Evolutionary conservation across 768 basidiomycete genomes (phyloP).

Genomic region (Sporobolomyces phaffii): DNA sequence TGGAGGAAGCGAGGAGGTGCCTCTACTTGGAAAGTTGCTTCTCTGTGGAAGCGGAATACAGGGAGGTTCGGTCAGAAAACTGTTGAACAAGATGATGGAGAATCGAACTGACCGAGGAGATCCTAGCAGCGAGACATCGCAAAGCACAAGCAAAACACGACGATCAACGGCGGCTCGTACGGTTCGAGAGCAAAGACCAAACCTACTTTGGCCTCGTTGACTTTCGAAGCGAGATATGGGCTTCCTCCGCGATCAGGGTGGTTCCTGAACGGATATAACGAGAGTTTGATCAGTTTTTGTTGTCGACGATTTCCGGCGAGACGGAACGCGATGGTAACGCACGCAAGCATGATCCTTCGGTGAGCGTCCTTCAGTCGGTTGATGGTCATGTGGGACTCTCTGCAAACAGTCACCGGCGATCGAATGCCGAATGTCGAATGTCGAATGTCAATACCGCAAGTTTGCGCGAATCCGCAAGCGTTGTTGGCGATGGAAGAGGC

Average conservation of each 20-base stretch:
- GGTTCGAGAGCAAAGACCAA: neutral
- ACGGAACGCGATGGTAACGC: neutral
- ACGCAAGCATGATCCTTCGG: conserved; percentile 87
- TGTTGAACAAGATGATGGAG: too few relatives aligned
- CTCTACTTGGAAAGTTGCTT: conserved; percentile 37
- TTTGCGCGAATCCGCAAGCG: too few relatives aligned
- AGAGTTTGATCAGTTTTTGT: too few relatives aligned
- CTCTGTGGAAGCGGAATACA: conserved; percentile 3
- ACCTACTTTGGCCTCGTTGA: conserved; percentile 85
- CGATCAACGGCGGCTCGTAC: too few relatives aligned
- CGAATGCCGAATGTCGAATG: too few relatives aligned
- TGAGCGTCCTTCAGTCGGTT: conserved; percentile 86
- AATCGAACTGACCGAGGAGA: conserved; percentile 19
- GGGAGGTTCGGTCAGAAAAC: neutral
- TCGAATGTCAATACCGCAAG: too few relatives aligned
- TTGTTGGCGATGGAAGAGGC: too few relatives aligned
- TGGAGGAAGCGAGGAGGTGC: too few relatives aligned
- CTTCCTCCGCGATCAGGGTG: conserved; percentile 97
- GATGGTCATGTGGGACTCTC: conserved; percentile 74
- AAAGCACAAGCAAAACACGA: too few relatives aligned
- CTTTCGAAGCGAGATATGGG: conserved; percentile 97
- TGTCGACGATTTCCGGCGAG: neutral
- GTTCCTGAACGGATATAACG: conserved; percentile 50
- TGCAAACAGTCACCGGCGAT: conserved; percentile 50
- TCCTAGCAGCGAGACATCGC: conserved; percentile 15